Evolutionary conservation across 768 basidiomycete species (phyloP).

Genomic region (Symmetrospora coprosmae): DNA sequence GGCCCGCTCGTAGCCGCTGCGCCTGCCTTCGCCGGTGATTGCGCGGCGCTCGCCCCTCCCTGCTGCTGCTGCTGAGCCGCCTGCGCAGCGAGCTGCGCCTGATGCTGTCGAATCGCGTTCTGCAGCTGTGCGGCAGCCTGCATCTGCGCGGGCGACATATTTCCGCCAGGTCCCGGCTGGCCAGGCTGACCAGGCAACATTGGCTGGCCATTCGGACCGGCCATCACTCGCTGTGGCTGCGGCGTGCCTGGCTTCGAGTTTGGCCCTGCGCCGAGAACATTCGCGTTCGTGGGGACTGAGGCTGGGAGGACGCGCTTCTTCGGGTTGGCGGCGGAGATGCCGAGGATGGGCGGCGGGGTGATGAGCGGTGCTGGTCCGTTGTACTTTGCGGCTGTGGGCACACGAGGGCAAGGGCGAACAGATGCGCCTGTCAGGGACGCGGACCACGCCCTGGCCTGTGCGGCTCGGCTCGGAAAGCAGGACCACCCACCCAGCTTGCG

Average conservation of each 20-base stretch:
- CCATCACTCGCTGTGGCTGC: neutral
- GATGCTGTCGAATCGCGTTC: neutral
- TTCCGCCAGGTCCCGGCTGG: neutral
- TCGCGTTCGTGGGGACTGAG: neutral
- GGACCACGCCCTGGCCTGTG: neutral
- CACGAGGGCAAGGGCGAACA: neutral
- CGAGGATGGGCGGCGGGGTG: neutral
- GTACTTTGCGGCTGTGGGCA: conserved; percentile 13
- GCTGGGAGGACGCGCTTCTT: neutral
- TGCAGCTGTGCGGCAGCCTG: neutral
- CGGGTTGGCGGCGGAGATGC: neutral
- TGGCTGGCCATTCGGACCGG: too few relatives aligned
- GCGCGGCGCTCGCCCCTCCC: neutral
- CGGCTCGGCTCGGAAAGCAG: neutral
- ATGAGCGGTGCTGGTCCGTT: neutral
- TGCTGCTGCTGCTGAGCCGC: neutral
- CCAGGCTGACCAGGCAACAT: too few relatives aligned
- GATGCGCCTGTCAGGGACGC: too few relatives aligned
- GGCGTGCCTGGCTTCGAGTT: neutral
- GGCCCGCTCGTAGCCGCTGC: neutral
- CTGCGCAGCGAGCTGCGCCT: neutral
- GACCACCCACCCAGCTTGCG: conserved; percentile 34
- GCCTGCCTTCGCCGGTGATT: neutral
- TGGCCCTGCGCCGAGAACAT: neutral
- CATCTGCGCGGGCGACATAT: neutral